These are phyloP conservation scores for Scheffersomyces lignicola DNA, from an alignment of 1,139 yeast genomes.

Conservation along the genomic window DNA sequence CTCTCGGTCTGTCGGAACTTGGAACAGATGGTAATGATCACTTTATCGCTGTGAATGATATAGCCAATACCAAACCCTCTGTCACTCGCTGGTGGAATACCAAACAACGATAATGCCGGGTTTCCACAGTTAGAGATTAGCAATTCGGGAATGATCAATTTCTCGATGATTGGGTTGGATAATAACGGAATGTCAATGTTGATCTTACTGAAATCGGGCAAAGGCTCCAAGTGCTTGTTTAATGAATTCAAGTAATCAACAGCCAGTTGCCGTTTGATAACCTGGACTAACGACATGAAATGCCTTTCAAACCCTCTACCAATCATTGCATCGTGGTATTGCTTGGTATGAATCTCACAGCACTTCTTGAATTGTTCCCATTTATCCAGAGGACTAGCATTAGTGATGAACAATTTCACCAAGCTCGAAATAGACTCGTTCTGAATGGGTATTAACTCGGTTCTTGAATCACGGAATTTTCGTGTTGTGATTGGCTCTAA, in stretches of 20 bases:
- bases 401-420: conserved; percentile 63
- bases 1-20: conserved; percentile 75
- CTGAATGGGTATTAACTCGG: conserved; percentile 68
- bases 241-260: conserved; percentile 43
- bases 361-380: conserved; percentile 55
- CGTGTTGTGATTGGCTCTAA: conserved; percentile 76
- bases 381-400: conserved; percentile 42
- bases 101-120: conserved; percentile 71
- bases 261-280: conserved; percentile 30
- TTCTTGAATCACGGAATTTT: conserved; percentile 63
- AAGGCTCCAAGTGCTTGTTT: conserved; percentile 30
- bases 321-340: conserved; percentile 51
- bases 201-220: conserved; percentile 20
- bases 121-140: conserved; percentile 69
- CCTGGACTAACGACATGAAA: conserved; percentile 59
- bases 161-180: conserved; percentile 57
- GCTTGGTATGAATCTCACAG: conserved; percentile 51
- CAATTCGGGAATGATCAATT: conserved; percentile 42
- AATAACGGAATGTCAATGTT: conserved; percentile 46
- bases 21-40: conserved; percentile 64
- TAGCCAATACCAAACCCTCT: conserved; percentile 80
- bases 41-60: conserved; percentile 62
- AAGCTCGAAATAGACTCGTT: conserved; percentile 51
- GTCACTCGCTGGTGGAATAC: conserved; percentile 73
- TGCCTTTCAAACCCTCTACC: conserved; percentile 77